phyloP scores from a whole-genome alignment of 345 rosid genomes.

The Populus alba region DNA sequence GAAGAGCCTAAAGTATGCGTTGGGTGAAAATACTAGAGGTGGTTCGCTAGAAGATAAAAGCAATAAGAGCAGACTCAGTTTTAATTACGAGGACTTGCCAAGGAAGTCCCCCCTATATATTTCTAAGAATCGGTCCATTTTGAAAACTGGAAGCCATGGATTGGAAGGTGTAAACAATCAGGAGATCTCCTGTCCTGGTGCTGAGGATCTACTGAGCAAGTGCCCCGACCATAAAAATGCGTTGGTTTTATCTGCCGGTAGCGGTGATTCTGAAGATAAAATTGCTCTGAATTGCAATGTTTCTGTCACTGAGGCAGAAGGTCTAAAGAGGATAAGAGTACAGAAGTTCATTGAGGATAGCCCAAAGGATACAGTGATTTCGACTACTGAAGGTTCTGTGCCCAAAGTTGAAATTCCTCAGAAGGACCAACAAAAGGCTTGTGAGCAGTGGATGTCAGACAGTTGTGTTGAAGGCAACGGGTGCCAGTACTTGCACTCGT shows the following conservation, averaged over 20 bases:
- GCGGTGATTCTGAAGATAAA: neutral
- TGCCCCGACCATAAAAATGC: neutral
- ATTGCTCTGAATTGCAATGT: neutral
- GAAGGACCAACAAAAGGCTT: constrained; percentile 11
- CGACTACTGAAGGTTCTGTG: neutral
- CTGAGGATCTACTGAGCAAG: neutral
- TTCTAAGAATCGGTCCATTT: no score
- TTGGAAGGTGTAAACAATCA: neutral
- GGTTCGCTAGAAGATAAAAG: neutral
- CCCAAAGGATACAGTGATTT: neutral
- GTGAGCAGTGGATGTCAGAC: constrained; percentile 27
- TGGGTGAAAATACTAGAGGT: neutral
- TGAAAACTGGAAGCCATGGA: neutral
- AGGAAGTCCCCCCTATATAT: no score
- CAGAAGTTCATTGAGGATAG: neutral
- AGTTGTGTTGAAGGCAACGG: constrained; percentile 29
- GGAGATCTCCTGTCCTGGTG: neutral
- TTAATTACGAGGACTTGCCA: neutral
- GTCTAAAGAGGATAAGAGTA: neutral
- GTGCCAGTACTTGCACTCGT: constrained; percentile 30
- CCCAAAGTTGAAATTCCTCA: neutral
- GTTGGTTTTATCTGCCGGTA: neutral
- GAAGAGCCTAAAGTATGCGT: constrained; percentile 1
- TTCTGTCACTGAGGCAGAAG: neutral
- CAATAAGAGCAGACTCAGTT: neutral